Evolutionary conservation across 306 rosid genomes (phyloP).

Genomic region (Boehmeria nivea): DNA sequence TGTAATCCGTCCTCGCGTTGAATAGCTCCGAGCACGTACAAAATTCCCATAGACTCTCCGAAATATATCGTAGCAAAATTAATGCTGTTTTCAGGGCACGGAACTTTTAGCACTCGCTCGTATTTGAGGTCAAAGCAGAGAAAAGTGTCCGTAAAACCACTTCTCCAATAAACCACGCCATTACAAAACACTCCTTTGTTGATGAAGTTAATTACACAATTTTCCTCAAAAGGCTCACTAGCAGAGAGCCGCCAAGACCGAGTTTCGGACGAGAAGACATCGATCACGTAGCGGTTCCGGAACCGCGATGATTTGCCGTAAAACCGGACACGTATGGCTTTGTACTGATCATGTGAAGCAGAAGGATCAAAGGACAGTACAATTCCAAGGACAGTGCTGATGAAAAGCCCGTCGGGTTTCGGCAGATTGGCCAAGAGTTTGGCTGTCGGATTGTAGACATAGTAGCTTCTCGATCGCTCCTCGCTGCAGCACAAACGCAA

Average conservation of each 20-base stretch:
- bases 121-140: too few relatives aligned
- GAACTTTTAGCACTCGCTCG: too few relatives aligned
- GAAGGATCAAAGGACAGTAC: slow-evolving; percentile 17
- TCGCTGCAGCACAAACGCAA: slow-evolving; percentile 1
- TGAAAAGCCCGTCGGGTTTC: not conserved
- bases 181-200: too few relatives aligned
- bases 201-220: too few relatives aligned
- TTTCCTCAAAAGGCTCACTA: too few relatives aligned
- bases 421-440: too few relatives aligned
- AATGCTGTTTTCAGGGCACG: too few relatives aligned
- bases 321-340: slow-evolving; percentile 13
- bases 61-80: too few relatives aligned
- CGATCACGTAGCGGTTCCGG: too few relatives aligned
- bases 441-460: slow-evolving; percentile 26
- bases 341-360: slow-evolving; percentile 19
- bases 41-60: slow-evolving; percentile 26
- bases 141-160: too few relatives aligned
- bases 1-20: slow-evolving; percentile 2
- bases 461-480: not conserved
- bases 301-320: too few relatives aligned
- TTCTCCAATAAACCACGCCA: too few relatives aligned
- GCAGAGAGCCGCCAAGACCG: slow-evolving; percentile 15
- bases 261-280: slow-evolving; percentile 14
- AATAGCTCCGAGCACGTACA: slow-evolving; percentile 24
- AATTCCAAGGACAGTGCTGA: slow-evolving; percentile 6